Evolutionary conservation across 2,329 filamentous ascomycete genomes (phyloP), one percentile per base, ranked within the genome.

Genomic region (Phoma herbarum): DNA sequence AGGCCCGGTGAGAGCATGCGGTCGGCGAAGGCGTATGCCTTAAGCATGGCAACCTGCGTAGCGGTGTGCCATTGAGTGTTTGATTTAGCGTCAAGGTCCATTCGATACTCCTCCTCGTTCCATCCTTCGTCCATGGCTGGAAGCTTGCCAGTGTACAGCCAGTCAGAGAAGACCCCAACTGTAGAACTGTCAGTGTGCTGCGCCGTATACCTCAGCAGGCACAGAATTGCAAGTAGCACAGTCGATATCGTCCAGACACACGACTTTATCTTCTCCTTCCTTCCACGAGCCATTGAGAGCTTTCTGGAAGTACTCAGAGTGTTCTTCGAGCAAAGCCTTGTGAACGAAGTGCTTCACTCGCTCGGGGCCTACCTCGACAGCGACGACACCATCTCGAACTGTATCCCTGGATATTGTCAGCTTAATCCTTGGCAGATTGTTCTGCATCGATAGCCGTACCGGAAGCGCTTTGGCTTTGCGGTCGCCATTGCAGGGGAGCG

Each of bases 281-380:
- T 33, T 53, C 43, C 55, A 44, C 3, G 49, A 8, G 0, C 23
- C 49, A 4, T 49, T 53, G 8, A 52, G 20, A 22, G 47, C 55
- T 18, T 52, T 44, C 35, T 28, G 16, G 37, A 58, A 52, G 37
- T 52, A 53, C 23, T 43, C 31, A 8, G 43, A 43, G 18, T 58
- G 43, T 20, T 51, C 26, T 4, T 41, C 16, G 2, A 51, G n/a
- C 8, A 51, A 6, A 22, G 33, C 46, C 4, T 49, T 28, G 33
- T 49, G 46, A 6, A 46, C 2, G 18, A 22, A 33, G 11, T 46
- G 28, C 44, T 46, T 33, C 28, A 46, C 44, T n/a, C 44, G 26
- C 18, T 33, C 44, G 3, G 28, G 28, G 2, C 44, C 26, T 4
- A 46, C 28, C 9, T 46, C 44, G 5, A 46, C n/a, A 9, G 43